Percentiles rank a stretch among this genome's conserved stretches.
These are phyloP conservation scores for Hypoxylon sp. DNA, from an alignment of 2,329 filamentous ascomycete species.

Conservation along the genomic window DNA sequence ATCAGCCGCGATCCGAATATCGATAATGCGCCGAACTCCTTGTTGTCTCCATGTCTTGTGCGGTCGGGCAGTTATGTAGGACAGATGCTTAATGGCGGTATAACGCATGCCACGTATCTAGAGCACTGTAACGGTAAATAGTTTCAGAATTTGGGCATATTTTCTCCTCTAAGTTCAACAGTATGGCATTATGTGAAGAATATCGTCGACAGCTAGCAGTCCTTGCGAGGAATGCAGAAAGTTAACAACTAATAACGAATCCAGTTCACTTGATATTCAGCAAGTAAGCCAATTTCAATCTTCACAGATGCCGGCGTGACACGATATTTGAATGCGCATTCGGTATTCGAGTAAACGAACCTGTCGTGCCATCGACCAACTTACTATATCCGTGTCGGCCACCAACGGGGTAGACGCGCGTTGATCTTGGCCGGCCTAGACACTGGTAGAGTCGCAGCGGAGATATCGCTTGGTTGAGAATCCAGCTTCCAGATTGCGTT, in stretches of 20 bases:
- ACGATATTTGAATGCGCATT: conserved; percentile 9
- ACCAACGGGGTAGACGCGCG: conserved; percentile 6
- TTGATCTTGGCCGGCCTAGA: conserved; percentile 31
- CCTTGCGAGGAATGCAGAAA: background rate
- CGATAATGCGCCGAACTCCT: conserved; percentile 24
- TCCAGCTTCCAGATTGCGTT: conserved; percentile 37
- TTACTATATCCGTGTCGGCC: conserved; percentile 30
- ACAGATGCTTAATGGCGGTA: conserved; percentile 32
- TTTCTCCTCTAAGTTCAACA: conserved; percentile 1
- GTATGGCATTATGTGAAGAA: background rate
- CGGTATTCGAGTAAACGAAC: background rate
- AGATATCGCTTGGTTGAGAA: conserved; percentile 31
- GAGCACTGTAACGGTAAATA: conserved; percentile 20
- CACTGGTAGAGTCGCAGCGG: conserved; percentile 19
- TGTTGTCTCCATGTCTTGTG: conserved; percentile 11
- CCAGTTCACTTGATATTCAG: background rate
- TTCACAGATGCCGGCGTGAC: conserved; percentile 13
- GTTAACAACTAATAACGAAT: conserved; percentile 6
- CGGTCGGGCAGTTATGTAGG: background rate
- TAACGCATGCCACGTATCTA: conserved; percentile 25
- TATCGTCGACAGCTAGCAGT: background rate
- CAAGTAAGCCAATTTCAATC: conserved; percentile 1
- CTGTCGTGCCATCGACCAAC: conserved; percentile 14
- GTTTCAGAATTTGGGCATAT: conserved; percentile 4
- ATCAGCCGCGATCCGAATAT: conserved; percentile 24